Conservation (phyloP, 2,329 filamentous ascomycete genomes). For the Claviceps sorghi region DNA sequence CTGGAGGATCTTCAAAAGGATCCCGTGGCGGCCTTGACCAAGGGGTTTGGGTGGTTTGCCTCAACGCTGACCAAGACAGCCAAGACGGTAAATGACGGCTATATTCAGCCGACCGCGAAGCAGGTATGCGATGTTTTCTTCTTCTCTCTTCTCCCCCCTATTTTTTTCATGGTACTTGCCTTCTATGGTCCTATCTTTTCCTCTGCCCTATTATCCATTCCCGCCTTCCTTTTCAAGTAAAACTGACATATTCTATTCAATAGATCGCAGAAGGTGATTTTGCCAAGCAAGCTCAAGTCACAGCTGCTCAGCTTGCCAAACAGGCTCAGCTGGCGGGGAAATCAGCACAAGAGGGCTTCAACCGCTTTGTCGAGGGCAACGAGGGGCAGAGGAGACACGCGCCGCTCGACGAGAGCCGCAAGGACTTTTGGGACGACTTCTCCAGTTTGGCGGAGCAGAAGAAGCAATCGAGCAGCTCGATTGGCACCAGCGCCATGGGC, state of each 20-base stretch:
- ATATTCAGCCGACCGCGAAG: slow-evolving; percentile 74
- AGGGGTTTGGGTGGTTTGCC: slow-evolving; percentile 90
- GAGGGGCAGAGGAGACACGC: slow-evolving; percentile 24
- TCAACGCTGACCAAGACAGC: slow-evolving; percentile 79
- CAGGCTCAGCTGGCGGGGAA: slow-evolving; percentile 55
- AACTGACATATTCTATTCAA: not conserved
- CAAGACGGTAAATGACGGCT: slow-evolving; percentile 79
- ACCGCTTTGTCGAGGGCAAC: slow-evolving; percentile 72
- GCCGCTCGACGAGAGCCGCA: slow-evolving; percentile 48
- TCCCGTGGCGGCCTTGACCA: slow-evolving; percentile 73
- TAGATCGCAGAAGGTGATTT: slow-evolving; percentile 71
- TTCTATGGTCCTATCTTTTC: too few species aligned
- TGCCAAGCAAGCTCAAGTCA: slow-evolving; percentile 48
- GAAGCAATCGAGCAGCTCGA: slow-evolving; percentile 30
- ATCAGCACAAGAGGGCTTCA: slow-evolving; percentile 66
- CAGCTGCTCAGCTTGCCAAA: slow-evolving; percentile 52
- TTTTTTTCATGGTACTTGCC: not conserved
- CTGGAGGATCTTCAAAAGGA: slow-evolving; percentile 87
- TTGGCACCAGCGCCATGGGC: slow-evolving; percentile 46
- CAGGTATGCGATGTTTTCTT: slow-evolving; percentile 13
- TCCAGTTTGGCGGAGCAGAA: slow-evolving; percentile 50
- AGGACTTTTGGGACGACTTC: slow-evolving; percentile 89
- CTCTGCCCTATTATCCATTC: too few species aligned
- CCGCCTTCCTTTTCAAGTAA: fast-evolving
- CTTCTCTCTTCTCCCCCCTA: not conserved